These are phyloP conservation scores for Fusarium nodosum DNA, from an alignment of 2,329 filamentous ascomycete species.

Conservation along the genomic window DNA sequence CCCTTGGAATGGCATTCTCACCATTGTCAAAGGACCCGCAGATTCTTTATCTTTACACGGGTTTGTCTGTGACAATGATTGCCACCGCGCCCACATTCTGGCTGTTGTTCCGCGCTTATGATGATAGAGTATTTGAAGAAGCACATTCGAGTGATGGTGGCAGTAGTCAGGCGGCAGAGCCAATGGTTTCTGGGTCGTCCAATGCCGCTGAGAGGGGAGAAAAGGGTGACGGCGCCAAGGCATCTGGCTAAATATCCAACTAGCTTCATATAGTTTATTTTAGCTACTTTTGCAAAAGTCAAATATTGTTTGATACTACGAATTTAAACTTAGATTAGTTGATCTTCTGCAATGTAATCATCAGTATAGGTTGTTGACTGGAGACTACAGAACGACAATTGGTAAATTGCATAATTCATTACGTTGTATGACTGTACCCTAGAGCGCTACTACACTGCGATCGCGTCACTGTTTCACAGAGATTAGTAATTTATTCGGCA, in stretches of 20 bases:
- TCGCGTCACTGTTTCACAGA: background rate
- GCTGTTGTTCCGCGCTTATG: background rate
- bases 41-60: slow-evolving; percentile 1
- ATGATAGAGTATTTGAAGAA: slow-evolving; percentile 3
- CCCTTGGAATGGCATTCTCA: slow-evolving; percentile 7
- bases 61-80: slow-evolving; percentile 5
- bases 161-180: background rate
- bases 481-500: background rate
- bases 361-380: too few relatives aligned
- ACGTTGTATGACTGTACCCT: background rate
- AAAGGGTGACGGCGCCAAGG: background rate
- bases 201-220: background rate
- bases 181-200: background rate
- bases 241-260: background rate
- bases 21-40: slow-evolving; percentile 5
- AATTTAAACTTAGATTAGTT: too few relatives aligned
- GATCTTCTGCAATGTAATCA: too few relatives aligned
- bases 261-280: too few relatives aligned
- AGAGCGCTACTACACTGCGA: background rate
- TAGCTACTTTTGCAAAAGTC: too few relatives aligned
- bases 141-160: background rate
- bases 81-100: background rate
- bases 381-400: too few relatives aligned
- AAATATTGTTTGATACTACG: too few relatives aligned
- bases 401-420: background rate